Percentiles rank a stretch among this genome's conserved stretches.
phyloP scores from a whole-genome alignment of 306 rosid genomes.

The Vigna nakashimae region DNA sequence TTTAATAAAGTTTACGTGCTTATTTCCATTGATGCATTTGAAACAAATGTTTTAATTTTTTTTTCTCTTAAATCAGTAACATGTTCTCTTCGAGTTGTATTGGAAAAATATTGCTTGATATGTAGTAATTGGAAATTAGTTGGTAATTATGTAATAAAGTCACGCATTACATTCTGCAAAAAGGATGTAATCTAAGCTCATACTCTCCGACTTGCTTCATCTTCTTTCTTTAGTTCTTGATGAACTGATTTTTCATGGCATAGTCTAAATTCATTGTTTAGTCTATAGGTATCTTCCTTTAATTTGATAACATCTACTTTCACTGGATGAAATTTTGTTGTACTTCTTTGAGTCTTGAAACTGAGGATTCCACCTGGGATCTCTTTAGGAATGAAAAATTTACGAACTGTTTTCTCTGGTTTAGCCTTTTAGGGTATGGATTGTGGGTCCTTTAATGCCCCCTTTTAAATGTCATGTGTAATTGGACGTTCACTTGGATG shows the following conservation, averaged over 20 bases:
- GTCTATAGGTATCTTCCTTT: not conserved
- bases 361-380: not conserved
- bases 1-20: not conserved
- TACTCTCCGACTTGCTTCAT: not conserved
- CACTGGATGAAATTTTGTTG: not conserved
- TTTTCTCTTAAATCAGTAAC: not conserved
- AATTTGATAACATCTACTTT: not conserved
- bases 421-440: not conserved
- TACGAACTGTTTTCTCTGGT: not conserved
- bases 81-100: not conserved
- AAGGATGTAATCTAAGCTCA: not conserved
- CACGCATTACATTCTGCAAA: not conserved
- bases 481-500: not conserved
- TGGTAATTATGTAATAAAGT: not conserved
- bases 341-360: not conserved
- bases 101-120: slow-evolving; percentile 6
- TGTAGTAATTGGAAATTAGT: not conserved
- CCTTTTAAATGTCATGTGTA: not conserved
- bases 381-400: not conserved
- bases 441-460: not conserved
- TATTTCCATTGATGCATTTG: slow-evolving; percentile 13
- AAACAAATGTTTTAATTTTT: not conserved
- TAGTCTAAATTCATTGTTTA: not conserved
- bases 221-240: not conserved
- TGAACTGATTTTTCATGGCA: not conserved